Evolutionary conservation across 2,329 filamentous ascomycete genomes (phyloP).

Genomic region (Ascochyta viciae-villosae): DNA sequence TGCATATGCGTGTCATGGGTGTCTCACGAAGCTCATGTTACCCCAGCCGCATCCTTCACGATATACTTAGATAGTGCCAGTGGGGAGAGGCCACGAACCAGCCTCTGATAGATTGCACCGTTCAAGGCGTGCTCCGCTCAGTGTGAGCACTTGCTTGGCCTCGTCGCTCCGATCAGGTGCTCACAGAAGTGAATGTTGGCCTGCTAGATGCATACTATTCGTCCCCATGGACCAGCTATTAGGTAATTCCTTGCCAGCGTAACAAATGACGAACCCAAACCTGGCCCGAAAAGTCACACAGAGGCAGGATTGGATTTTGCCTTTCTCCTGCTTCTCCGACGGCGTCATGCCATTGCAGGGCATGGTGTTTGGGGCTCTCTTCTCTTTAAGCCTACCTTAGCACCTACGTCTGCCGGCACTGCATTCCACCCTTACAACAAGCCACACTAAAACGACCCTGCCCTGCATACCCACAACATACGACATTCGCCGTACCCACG

Average conservation of each 20-base stretch:
- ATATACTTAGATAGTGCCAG: background rate
- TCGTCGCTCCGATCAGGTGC: constrained; percentile 32
- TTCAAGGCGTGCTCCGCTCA: constrained; percentile 31
- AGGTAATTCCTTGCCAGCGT: constrained; percentile 44
- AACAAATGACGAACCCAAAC: constrained; percentile 34
- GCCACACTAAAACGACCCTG: constrained; percentile 12
- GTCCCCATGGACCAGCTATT: constrained; percentile 41
- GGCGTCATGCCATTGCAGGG: constrained; percentile 17
- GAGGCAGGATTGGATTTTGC: constrained; percentile 21
- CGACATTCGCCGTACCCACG: constrained; percentile 3
- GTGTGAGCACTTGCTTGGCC: constrained; percentile 23
- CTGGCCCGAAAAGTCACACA: constrained; percentile 38
- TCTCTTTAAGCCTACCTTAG: constrained; percentile 15
- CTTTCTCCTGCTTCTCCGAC: constrained; percentile 48
- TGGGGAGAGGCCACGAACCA: constrained; percentile 11
- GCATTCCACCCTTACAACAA: constrained; percentile 7
- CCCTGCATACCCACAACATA: constrained; percentile 32
- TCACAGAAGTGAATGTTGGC: constrained; percentile 27
- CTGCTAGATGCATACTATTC: constrained; percentile 45
- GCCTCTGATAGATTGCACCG: constrained; percentile 21
- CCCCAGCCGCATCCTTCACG: constrained; percentile 6
- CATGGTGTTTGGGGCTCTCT: constrained; percentile 17
- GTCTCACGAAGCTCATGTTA: constrained; percentile 8
- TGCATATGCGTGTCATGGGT: constrained; percentile 9
- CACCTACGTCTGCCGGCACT: constrained; percentile 6